These are phyloP conservation scores for Myriosclerotinia scirpicola DNA, from an alignment of 2,329 filamentous ascomycete genomes.

Conservation along the genomic window DNA sequence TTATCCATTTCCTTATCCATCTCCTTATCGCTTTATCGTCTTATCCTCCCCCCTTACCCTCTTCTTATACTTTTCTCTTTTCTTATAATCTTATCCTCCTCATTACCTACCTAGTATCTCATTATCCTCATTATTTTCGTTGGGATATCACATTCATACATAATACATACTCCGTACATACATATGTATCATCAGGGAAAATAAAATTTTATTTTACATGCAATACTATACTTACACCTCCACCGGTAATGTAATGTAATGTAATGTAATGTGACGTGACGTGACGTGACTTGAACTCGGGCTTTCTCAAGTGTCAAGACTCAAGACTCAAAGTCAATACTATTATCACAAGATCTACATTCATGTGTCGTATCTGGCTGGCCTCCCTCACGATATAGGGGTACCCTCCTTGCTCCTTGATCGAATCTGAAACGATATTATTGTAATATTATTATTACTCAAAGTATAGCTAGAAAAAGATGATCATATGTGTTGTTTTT, in stretches of 20 bases:
- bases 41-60: too few species aligned
- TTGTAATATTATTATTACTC: too few species aligned
- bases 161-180: not conserved
- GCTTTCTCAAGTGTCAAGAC: not conserved
- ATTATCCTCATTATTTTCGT: not conserved
- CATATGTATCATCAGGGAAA: not conserved
- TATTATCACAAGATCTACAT: constrained; percentile 16
- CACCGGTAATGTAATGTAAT: too few species aligned
- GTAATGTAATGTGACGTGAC: too few species aligned
- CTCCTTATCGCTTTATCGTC: too few species aligned
- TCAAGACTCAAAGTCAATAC: not conserved
- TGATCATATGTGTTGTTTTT: constrained; percentile 10
- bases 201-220: too few species aligned
- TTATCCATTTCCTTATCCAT: not conserved
- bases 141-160: too few species aligned
- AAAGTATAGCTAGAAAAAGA: too few species aligned
- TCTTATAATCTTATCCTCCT: too few species aligned
- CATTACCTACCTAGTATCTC: too few species aligned
- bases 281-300: constrained; percentile 13
- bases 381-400: not conserved
- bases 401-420: not conserved
- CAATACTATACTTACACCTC: too few species aligned
- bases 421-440: constrained; percentile 5
- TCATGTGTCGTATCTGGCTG: not conserved
- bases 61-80: too few species aligned